Conservation (phyloP, 2,329 filamentous ascomycete species). For the Aureobasidium pullulans region DNA sequence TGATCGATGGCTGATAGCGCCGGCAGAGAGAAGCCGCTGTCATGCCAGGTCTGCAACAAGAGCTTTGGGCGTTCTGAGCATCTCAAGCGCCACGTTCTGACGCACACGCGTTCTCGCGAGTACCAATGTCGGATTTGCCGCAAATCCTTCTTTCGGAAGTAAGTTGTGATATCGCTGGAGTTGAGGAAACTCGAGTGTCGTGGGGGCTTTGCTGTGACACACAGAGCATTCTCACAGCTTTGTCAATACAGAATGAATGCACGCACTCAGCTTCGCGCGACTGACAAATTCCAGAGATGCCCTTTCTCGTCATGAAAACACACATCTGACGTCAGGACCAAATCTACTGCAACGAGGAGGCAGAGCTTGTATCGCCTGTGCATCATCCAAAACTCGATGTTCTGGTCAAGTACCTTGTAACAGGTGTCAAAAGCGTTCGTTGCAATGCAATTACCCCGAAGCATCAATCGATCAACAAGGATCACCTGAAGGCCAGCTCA, state of each 20-base stretch:
- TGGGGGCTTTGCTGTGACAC: too few species aligned
- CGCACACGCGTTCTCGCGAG: conserved; percentile 19
- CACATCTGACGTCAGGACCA: conserved; percentile 18
- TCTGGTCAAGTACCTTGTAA: conserved; percentile 22
- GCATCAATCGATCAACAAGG: background rate
- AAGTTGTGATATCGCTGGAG: background rate
- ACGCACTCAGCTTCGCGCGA: background rate
- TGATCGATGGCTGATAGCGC: background rate
- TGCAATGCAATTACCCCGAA: conserved; percentile 21
- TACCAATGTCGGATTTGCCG: conserved; percentile 19
- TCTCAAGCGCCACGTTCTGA: conserved; percentile 21
- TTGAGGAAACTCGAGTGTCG: too few species aligned
- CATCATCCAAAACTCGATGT: conserved; percentile 24
- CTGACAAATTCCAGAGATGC: conserved; percentile 18
- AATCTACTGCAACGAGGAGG: conserved; percentile 16
- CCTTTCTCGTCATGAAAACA: conserved; percentile 21
- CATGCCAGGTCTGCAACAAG: background rate
- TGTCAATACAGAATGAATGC: too few species aligned
- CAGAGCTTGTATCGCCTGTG: conserved; percentile 24
- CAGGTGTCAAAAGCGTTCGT: conserved; percentile 20
- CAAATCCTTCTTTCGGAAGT: conserved; percentile 22
- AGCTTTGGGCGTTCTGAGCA: conserved; percentile 22
- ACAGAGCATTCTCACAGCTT: too few species aligned
- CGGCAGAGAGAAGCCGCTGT: background rate
- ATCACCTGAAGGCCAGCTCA: too few species aligned